Base-by-base conservation (phyloP, 2,329 filamentous ascomycete species). In the Penicillium sp. region DNA sequence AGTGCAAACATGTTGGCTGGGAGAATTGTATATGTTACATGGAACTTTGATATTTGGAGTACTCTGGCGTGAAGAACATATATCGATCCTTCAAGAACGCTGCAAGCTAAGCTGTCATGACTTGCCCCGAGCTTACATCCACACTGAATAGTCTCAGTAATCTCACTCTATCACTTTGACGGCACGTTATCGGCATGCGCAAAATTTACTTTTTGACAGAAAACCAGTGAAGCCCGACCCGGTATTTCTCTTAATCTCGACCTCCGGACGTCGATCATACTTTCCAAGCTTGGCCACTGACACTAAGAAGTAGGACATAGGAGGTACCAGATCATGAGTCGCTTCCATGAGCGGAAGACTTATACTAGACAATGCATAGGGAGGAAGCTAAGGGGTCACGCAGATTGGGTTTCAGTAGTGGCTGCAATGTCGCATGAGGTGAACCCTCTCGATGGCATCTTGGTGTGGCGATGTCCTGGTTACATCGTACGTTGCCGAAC, bases 381-480 rank as follows among this genome's bases (percentile, higher is more conserved):
- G 18, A 21, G n/a, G 34, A 16, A 39, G 31, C 27, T 13, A 46
- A 18, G 76, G 69, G 68, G 68, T 78, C 70, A 77, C 73, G 75
- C 54, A 80, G 75, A 68, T 66, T 81, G 58, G 70, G 75, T 52
- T 80, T 77, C 72, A 93, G 89, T 70, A 90, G 90, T 64, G 90
- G 90, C 6, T 95, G 94, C 74, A 94, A 95, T 65, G 90, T 94
- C 5, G 89, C 90, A 0, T 77, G 15, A 83, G 29, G 87, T 87
- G 23, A 93, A 94, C 72, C 89, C 89, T 0, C 94, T 94, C 78
- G 85, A 87, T 69, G 87, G 83, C 66, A 93, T 94, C 3, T 75
- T 94, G 2, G 90, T 94, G 90, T 68, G 90, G 90, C 57, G 89
- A 94, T 68, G 90, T 93, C 46, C 89, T 89, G 0, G 89, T 94